These are phyloP conservation scores for Torulaspora gathmanii DNA, from an alignment of 805 yeast genomes.

Conservation along the genomic window DNA sequence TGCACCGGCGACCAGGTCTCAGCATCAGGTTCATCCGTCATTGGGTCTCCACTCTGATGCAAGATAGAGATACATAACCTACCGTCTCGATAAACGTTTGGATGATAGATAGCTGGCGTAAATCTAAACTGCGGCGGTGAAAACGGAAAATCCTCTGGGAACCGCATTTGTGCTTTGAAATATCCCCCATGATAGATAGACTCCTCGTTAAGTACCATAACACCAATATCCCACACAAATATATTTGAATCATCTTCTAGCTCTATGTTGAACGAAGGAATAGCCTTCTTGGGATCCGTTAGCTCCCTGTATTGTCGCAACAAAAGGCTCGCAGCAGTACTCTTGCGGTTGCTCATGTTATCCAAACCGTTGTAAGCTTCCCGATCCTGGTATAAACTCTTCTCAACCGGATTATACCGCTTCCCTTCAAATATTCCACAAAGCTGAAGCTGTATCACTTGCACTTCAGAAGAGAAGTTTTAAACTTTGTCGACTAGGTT, in stretches of 20 bases:
- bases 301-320: conserved; percentile 92
- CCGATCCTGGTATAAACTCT: background rate
- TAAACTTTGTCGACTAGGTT: conserved; percentile 3
- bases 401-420: background rate
- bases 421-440: background rate
- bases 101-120: conserved; percentile 91
- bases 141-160: conserved; percentile 87
- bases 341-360: conserved; percentile 35
- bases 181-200: conserved; percentile 93
- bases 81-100: conserved; percentile 92
- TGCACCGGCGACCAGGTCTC: conserved; percentile 96
- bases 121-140: conserved; percentile 90
- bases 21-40: conserved; percentile 84
- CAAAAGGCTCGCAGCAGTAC: conserved; percentile 73
- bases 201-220: conserved; percentile 85
- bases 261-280: conserved; percentile 66
- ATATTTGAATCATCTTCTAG: conserved; percentile 56
- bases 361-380: background rate
- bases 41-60: conserved; percentile 87
- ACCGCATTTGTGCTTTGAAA: conserved; percentile 89
- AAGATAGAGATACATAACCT: conserved; percentile 86
- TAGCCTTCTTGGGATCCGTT: conserved; percentile 84
- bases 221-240: conserved; percentile 76
- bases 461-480: background rate
- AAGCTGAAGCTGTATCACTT: conserved; percentile 2